Evolutionary conservation across 768 basidiomycete genomes (phyloP).

Genomic region (Amanita muscaria): DNA sequence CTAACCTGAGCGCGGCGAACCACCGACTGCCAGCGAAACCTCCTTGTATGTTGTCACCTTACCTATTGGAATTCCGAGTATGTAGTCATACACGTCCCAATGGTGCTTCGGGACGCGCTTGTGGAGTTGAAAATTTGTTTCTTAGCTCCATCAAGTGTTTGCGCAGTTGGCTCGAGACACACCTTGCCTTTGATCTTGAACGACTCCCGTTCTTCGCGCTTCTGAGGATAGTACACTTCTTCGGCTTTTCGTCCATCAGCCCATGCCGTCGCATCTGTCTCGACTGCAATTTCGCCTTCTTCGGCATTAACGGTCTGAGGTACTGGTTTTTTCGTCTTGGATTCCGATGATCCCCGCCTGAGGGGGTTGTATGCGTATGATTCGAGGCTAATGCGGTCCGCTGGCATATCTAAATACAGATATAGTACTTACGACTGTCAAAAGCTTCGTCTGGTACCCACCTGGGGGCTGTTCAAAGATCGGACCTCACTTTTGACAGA

Average conservation of each 20-base stretch:
- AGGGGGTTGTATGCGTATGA: not conserved
- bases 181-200: too few relatives aligned
- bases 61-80: slow-evolving; percentile 38
- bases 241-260: too few relatives aligned
- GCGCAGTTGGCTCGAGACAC: too few relatives aligned
- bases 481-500: not conserved
- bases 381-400: not conserved
- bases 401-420: not conserved
- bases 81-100: slow-evolving; percentile 55
- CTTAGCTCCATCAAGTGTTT: too few relatives aligned
- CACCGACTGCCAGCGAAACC: slow-evolving; percentile 40
- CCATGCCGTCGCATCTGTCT: too few relatives aligned
- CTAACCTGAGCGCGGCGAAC: slow-evolving; percentile 59
- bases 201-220: too few relatives aligned
- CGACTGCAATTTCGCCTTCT: not conserved
- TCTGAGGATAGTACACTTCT: too few relatives aligned
- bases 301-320: not conserved
- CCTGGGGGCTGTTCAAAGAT: not conserved
- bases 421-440: not conserved
- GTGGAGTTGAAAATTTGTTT: slow-evolving; percentile 17
- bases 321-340: too few relatives aligned
- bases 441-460: not conserved
- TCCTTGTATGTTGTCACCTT: slow-evolving; percentile 51
- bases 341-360: not conserved
- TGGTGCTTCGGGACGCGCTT: slow-evolving; percentile 44